Evolutionary conservation across 2,329 filamentous ascomycete species (phyloP).

Genomic region (Talaromyces sp.): DNA sequence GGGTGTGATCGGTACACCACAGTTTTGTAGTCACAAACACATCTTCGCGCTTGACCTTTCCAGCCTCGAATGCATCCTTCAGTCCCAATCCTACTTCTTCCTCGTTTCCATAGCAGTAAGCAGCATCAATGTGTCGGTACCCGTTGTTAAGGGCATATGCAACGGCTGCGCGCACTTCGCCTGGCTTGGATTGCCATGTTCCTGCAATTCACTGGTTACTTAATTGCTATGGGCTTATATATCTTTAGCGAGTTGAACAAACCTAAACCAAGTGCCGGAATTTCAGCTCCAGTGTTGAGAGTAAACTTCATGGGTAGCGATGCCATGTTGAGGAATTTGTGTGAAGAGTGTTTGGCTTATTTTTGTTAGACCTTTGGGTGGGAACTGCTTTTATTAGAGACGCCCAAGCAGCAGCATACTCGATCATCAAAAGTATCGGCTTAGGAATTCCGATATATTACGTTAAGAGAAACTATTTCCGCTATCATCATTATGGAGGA

Average conservation of each 20-base stretch:
- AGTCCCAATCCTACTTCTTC: constrained; percentile 76
- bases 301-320: constrained; percentile 49
- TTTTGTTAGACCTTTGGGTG: no score
- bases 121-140: constrained; percentile 39
- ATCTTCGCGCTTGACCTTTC: constrained; percentile 68
- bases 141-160: constrained; percentile 49
- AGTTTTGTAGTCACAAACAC: constrained; percentile 82
- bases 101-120: constrained; percentile 54
- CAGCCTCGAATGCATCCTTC: constrained; percentile 64
- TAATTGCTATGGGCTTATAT: neutral
- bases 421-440: no score
- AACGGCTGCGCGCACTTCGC: constrained; percentile 57
- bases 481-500: no score
- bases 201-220: constrained; percentile 36
- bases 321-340: neutral
- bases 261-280: constrained; percentile 59
- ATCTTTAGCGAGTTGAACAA: constrained; percentile 32
- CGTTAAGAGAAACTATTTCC: no score
- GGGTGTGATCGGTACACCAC: constrained; percentile 72
- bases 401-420: no score
- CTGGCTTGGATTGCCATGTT: constrained; percentile 61
- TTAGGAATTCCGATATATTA: no score
- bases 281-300: constrained; percentile 61
- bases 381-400: no score
- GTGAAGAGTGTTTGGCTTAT: no score